phyloP scores from a whole-genome alignment of 441 rosid genomes.

The Kokia cookei region DNA sequence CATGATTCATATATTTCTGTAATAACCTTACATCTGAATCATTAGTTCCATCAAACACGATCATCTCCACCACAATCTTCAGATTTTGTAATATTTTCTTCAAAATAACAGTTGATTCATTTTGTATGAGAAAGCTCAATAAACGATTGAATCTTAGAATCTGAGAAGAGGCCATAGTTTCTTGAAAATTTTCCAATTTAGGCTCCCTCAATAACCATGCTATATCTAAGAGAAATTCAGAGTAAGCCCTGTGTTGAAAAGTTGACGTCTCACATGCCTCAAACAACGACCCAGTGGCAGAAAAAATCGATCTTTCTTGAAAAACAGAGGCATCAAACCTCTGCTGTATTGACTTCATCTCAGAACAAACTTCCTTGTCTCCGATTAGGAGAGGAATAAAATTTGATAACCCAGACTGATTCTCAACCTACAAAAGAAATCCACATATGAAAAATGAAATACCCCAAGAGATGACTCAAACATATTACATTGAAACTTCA shows the following conservation, averaged over 20 bases:
- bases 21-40: conserved; percentile 42
- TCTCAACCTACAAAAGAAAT: conserved; percentile 65
- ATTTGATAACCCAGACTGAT: conserved; percentile 84
- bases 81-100: conserved; percentile 51
- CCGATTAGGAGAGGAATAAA: conserved; percentile 81
- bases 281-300: conserved; percentile 15
- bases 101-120: conserved; percentile 47
- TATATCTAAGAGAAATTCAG: conserved; percentile 70
- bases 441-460: neutral
- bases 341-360: conserved; percentile 62
- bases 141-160: conserved; percentile 61
- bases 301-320: conserved; percentile 22
- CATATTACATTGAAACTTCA: neutral
- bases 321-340: conserved; percentile 35
- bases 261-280: conserved; percentile 37
- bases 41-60: conserved; percentile 27
- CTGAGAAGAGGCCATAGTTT: conserved; percentile 40
- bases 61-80: conserved; percentile 34
- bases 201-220: conserved; percentile 84
- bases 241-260: conserved; percentile 36
- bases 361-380: conserved; percentile 63
- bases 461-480: neutral
- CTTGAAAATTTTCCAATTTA: conserved; percentile 40
- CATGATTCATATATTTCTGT: conserved; percentile 37
- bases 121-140: conserved; percentile 51